Evolutionary conservation across 768 basidiomycete species (phyloP).

Genomic region (Chalciporus pseudorubinellus): DNA sequence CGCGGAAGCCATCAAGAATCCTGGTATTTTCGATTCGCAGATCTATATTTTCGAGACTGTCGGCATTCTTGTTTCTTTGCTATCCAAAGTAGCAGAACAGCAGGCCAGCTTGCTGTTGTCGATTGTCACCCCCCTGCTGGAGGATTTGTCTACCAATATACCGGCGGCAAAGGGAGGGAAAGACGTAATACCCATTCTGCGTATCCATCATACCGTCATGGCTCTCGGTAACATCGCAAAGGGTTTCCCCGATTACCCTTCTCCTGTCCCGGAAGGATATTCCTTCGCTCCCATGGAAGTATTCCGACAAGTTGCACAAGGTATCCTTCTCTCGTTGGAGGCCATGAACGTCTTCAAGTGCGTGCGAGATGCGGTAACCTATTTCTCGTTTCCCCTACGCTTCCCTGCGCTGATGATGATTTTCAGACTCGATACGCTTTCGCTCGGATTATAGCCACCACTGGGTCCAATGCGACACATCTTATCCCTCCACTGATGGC

Average conservation of each 20-base stretch:
- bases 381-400: neutral
- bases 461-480: constrained; percentile 82
- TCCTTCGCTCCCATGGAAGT: constrained; percentile 70
- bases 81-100: constrained; percentile 62
- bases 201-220: constrained; percentile 91
- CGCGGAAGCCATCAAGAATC: constrained; percentile 72
- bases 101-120: constrained; percentile 70
- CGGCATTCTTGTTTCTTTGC: constrained; percentile 79
- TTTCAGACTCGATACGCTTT: constrained; percentile 87
- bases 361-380: constrained; percentile 86
- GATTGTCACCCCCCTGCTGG: constrained; percentile 78
- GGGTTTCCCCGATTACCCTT: constrained; percentile 92
- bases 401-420: constrained; percentile 8
- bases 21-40: constrained; percentile 80
- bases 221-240: constrained; percentile 93
- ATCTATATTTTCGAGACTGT: constrained; percentile 92
- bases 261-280: constrained; percentile 61
- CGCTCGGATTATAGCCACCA: constrained; percentile 85
- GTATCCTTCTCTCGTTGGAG: constrained; percentile 82
- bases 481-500: constrained; percentile 88
- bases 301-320: constrained; percentile 83
- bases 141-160: constrained; percentile 61
- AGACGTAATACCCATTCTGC: constrained; percentile 77
- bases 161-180: constrained; percentile 54
- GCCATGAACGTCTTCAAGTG: constrained; percentile 84